Base-by-base conservation (phyloP, 2,329 filamentous ascomycete species). In the Cercospora brassicicola region DNA sequence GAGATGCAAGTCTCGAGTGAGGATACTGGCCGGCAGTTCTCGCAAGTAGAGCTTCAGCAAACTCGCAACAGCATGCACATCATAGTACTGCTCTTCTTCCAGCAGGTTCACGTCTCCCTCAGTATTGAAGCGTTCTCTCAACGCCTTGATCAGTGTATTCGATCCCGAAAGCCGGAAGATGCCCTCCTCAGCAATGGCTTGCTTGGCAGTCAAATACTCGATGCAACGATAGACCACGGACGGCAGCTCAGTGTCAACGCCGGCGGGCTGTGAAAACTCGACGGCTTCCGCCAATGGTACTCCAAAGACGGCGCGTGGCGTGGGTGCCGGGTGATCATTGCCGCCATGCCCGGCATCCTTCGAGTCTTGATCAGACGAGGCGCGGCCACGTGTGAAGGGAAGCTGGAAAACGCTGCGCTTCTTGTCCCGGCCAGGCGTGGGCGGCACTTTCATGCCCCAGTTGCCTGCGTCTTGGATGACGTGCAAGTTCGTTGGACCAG, bases 81-180 rank as follows among this genome's bases (percentile, higher is more conserved):
- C 95, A 77, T 97, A 93, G 78, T 94, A 96, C 67, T 92, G 89
- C 60, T 91, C 90, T 67, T 94, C 94, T 10, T 71, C 72, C 28
- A 97, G 79, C 62, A 99, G 84, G 77, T 97, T 93, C 72, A 99
- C 87, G 77, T 99, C 95, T 56, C 94, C 91, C 82, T 99, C 94
- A 3, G 82, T 89, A 79, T 99, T 97, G 83, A 99, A 99, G 2
- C 94, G 90, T 78, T 98, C 94, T 69, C 91, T 91, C 53, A 99
- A 86, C 66, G 89, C 89, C 80, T 94, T 96, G 81, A 99, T 96
- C 60, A 97, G 90, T 64, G 96, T 87, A 77, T 97, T 98, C 0
- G 94, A 98, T n/a, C 95, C 95, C 78, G 94, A 98, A 51, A 99
- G 85, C 62, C 95, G 89, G 85, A 99, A 99, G 51, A 99, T 97